Percentiles rank a stretch among this genome's conserved stretches.
Evolutionary conservation across 73 alveolate species (phyloP).

Genomic region (Tetrahymena malaccensis): DNA sequence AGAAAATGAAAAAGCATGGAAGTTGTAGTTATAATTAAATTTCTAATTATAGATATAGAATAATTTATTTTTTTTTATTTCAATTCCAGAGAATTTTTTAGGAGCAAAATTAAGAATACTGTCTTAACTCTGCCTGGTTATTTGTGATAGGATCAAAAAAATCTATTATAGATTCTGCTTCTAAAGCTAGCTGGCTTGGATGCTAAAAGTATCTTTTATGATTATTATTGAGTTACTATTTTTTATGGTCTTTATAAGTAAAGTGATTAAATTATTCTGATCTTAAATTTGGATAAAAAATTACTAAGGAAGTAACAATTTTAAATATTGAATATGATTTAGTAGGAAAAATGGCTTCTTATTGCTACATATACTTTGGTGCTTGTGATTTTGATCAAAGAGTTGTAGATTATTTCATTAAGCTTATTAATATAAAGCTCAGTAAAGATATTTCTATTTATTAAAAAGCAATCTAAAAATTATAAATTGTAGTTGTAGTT

Average conservation of each 20-base stretch:
- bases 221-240: constrained; percentile 86
- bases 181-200: constrained; percentile 72
- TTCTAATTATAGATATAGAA: neutral
- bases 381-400: constrained; percentile 98
- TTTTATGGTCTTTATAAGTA: constrained; percentile 73
- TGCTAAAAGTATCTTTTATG: constrained; percentile 67
- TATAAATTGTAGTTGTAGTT: constrained; percentile 93
- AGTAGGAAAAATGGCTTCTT: constrained; percentile 90
- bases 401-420: constrained; percentile 88
- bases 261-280: constrained; percentile 59
- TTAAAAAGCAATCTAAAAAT: constrained; percentile 89
- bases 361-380: constrained; percentile 97
- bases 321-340: constrained; percentile 93
- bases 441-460: constrained; percentile 76
- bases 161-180: constrained; percentile 94
- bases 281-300: constrained; percentile 87
- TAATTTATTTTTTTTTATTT: neutral
- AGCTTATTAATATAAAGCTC: constrained; percentile 83
- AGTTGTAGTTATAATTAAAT: neutral
- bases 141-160: constrained; percentile 81
- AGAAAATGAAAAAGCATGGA: too few relatives aligned
- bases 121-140: constrained; percentile 81
- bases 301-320: constrained; percentile 83
- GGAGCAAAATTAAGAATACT: constrained; percentile 83
- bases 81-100: constrained; percentile 83